Evolutionary conservation across 2,329 filamentous ascomycete species (phyloP).

Genomic region (Sporothrix dimorphospora): DNA sequence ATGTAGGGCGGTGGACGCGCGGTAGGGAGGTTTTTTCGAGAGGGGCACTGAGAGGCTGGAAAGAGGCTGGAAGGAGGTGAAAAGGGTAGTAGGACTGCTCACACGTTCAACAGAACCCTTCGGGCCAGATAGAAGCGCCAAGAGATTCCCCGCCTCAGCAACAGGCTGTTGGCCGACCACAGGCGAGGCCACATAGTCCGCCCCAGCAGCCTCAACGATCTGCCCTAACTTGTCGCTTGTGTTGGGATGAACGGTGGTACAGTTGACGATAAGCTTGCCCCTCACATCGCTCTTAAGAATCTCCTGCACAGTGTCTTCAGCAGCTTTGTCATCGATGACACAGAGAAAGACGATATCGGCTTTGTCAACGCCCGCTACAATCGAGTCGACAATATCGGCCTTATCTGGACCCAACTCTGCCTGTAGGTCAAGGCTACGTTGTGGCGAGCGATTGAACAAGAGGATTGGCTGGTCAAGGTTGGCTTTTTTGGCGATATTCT

Average conservation of each 20-base stretch:
- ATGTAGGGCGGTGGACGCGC: no score
- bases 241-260: not conserved
- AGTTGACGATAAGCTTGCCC: conserved; percentile 11
- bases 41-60: no score
- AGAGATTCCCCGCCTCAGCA: not conserved
- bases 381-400: not conserved
- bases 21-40: no score
- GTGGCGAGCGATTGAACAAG: conserved; percentile 4
- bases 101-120: not conserved
- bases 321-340: conserved; percentile 10
- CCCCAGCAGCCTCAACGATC: not conserved
- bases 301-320: not conserved
- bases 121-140: conserved; percentile 1
- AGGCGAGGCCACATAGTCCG: conserved; percentile 4
- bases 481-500: conserved; percentile 10
- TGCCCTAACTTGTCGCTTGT: conserved; percentile 4
- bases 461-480: not conserved
- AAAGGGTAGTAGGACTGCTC: no score
- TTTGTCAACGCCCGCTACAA: not conserved
- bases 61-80: no score
- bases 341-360: conserved; percentile 6
- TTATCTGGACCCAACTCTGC: not conserved
- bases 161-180: not conserved
- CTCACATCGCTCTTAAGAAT: not conserved
- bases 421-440: conserved; percentile 1